Evolutionary conservation across 805 yeast genomes (phyloP), one percentile per base, ranked within the genome.

Genomic region (Candida ponderosae): DNA sequence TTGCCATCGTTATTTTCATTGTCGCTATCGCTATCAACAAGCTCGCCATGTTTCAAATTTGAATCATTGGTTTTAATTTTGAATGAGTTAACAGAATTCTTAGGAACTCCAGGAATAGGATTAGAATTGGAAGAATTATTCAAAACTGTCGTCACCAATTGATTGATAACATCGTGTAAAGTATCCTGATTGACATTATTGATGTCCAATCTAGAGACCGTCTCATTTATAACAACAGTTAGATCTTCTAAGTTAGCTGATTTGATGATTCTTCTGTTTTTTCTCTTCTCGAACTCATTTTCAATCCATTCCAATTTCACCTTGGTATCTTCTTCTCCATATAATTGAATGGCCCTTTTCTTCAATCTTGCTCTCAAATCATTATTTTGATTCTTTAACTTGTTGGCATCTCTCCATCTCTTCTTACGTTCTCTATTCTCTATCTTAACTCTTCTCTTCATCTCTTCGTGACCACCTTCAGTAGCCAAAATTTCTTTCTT

Each of bases 371-470:
- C 76, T 36, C 95, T 69, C 38, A 90, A 64, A 53, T 90, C 97
- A 50, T 86, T 81, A 56, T 88, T 96, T 62, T 85, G 81, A 57
- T 89, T 89, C 45, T 93, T 69, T 41, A 81, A 81, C 8, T 74
- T 72, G 53, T 90, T 87, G 20, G 75, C 79, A 45, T 78, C 89
- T 50, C 95, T 68, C 95, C 95, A 86, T 46, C 74, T 72, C 60
- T 82, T 79, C 62, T 86, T 86, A 17, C 95, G 65, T 37, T 78
- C 84, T 34, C 95, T 65, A 50, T 86, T 86, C 34, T 78, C 89
- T 19, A 70, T 48, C 34, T 88, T 62, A 10, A 79, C 64, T 42
- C 75, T 70, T 48, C 80, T 86, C 42, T 70, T 70, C 33, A 64
- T 66, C 31, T 57, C 51, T 20, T 48, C 54, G 2, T 54, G 49